Conservation (phyloP, 176 grass and related monocot genomes). For the Alopecurus myosuroides region DNA sequence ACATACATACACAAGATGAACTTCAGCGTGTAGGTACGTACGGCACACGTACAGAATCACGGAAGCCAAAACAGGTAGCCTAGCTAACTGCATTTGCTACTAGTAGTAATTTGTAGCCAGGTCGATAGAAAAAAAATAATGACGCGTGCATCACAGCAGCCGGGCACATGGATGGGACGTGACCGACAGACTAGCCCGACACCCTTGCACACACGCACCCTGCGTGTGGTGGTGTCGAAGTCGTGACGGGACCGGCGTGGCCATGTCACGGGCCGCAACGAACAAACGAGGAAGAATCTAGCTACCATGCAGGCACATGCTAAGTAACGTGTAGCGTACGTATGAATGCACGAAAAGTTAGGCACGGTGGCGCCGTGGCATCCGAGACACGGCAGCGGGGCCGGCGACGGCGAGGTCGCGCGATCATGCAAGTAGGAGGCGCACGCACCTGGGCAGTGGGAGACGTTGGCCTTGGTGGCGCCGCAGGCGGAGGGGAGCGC, state of each 20-base stretch:
- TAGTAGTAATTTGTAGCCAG: no score
- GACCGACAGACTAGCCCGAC: not conserved
- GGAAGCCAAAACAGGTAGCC: not conserved
- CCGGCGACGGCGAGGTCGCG: not conserved
- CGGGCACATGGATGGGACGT: not conserved
- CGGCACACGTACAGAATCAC: not conserved
- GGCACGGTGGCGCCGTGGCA: not conserved
- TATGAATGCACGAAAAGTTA: not conserved
- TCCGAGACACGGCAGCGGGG: not conserved
- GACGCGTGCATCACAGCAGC: not conserved
- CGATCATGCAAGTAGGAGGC: not conserved
- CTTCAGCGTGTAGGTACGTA: not conserved
- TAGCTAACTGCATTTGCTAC: not conserved
- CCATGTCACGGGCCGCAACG: conserved; percentile 19
- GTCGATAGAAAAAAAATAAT: no score
- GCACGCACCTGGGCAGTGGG: conserved; percentile 71
- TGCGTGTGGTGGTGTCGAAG: not conserved
- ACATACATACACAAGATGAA: not conserved
- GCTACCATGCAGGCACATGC: not conserved
- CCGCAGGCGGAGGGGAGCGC: conserved; percentile 59
- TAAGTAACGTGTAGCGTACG: not conserved
- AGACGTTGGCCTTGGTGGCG: conserved; percentile 67
- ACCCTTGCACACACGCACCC: not conserved
- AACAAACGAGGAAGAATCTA: not conserved
- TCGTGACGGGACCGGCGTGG: not conserved